Conservation (phyloP, 164 flowering plant genomes). For the Vitis rupestris region DNA sequence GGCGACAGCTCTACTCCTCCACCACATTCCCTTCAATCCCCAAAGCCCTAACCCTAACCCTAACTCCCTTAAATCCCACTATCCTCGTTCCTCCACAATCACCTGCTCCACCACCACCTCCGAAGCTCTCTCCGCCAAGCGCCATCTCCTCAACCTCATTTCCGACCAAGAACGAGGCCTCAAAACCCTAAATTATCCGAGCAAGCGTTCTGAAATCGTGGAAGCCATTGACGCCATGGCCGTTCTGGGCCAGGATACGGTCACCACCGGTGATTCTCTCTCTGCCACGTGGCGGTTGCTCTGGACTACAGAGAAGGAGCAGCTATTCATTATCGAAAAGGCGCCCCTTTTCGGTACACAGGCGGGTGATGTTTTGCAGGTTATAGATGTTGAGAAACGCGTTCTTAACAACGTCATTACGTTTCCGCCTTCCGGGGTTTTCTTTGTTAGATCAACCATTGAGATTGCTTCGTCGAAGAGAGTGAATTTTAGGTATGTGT, state of each 20-base stretch:
- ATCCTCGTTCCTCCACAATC: slow-evolving; percentile 1
- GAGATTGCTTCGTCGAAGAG: slow-evolving; percentile 73
- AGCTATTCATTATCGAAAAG: slow-evolving; percentile 80
- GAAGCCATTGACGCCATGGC: slow-evolving; percentile 66
- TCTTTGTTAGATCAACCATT: slow-evolving; percentile 80
- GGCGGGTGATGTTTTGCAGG: slow-evolving; percentile 92
- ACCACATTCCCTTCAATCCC: slow-evolving; percentile 9
- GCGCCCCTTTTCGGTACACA: slow-evolving; percentile 71
- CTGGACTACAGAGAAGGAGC: slow-evolving; percentile 99
- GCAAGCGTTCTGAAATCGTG: slow-evolving; percentile 51
- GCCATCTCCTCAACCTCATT: slow-evolving; percentile 64
- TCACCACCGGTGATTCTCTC: slow-evolving; percentile 67
- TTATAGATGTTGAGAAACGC: slow-evolving; percentile 64
- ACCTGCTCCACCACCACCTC: slow-evolving; percentile 36
- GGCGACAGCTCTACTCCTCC: slow-evolving; percentile 1
- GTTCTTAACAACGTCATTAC: slow-evolving; percentile 80
- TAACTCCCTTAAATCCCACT: slow-evolving; percentile 5
- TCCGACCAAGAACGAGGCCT: slow-evolving; percentile 83
- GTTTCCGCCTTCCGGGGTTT: slow-evolving; percentile 87
- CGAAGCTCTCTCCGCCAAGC: slow-evolving; percentile 45
- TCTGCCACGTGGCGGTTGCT: slow-evolving; percentile 94
- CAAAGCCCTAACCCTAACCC: slow-evolving; percentile 11
- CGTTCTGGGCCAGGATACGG: slow-evolving; percentile 37
- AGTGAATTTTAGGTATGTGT: slow-evolving; percentile 71
- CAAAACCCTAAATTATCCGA: slow-evolving; percentile 57